These are phyloP conservation scores for Wickerhamiella allomyrinae DNA, from an alignment of 805 yeast genomes.

Conservation along the genomic window DNA sequence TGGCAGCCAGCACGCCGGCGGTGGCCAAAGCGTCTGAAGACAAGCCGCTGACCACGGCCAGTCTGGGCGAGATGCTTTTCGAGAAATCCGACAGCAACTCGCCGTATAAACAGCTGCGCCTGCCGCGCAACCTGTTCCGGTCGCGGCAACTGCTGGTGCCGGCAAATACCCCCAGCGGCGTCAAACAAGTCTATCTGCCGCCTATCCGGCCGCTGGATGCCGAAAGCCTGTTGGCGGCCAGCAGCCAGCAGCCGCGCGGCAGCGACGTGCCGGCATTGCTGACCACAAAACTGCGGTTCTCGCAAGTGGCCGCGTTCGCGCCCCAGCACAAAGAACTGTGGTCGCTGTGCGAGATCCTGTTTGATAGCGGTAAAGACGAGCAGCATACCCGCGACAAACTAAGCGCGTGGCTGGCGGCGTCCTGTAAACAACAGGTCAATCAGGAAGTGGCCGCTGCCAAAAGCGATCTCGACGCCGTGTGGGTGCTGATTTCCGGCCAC, in stretches of 20 bases:
- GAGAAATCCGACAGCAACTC: background rate
- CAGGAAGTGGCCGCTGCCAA: slow-evolving; percentile 19
- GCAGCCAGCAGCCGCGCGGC: background rate
- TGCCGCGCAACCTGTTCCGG: background rate
- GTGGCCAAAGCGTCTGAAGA: background rate
- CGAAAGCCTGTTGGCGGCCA: background rate
- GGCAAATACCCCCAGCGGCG: background rate
- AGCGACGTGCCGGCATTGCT: slow-evolving; percentile 8
- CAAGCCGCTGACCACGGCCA: background rate
- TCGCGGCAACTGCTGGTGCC: background rate
- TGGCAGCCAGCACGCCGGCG: background rate
- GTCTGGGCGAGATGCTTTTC: background rate
- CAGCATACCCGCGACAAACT: slow-evolving; percentile 21
- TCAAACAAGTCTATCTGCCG: background rate
- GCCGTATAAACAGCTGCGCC: background rate
- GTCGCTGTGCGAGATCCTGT: slow-evolving; percentile 48
- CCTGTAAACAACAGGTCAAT: slow-evolving; percentile 28
- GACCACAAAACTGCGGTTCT: slow-evolving; percentile 1
- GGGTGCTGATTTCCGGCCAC: slow-evolving; percentile 32
- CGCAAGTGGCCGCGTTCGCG: slow-evolving; percentile 8
- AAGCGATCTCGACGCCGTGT: slow-evolving; percentile 34
- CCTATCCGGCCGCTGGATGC: background rate
- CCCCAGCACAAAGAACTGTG: slow-evolving; percentile 24
- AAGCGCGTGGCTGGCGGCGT: slow-evolving; percentile 42
- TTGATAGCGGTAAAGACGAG: slow-evolving; percentile 30